These are phyloP conservation scores for Plasmopara halstedii DNA, from an alignment of 352 stramenopile genomes.

Conservation along the genomic window DNA sequence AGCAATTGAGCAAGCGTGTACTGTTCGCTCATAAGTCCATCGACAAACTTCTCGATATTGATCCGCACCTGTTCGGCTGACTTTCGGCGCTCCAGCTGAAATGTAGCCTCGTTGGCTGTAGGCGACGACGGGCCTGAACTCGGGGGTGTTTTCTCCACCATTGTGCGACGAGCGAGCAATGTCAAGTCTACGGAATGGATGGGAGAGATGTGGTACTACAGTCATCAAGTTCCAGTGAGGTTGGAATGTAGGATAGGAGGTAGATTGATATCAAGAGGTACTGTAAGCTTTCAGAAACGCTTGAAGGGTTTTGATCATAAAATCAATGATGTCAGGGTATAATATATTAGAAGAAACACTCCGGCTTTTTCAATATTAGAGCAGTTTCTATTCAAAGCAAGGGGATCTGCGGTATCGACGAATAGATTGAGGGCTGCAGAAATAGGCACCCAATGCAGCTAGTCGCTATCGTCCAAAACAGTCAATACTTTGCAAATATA, in stretches of 20 bases:
- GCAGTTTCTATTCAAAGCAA: too few relatives aligned
- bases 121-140: constrained; percentile 21
- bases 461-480: too few relatives aligned
- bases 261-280: too few relatives aligned
- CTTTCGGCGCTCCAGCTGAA: constrained; percentile 40
- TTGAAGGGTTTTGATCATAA: too few relatives aligned
- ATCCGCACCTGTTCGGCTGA: constrained; percentile 45
- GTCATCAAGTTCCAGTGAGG: background rate
- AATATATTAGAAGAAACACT: too few relatives aligned
- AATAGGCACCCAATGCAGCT: too few relatives aligned
- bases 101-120: constrained; percentile 19
- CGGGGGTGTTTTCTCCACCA: constrained; percentile 31
- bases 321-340: too few relatives aligned
- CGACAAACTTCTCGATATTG: constrained; percentile 80
- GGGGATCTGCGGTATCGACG: too few relatives aligned
- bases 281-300: too few relatives aligned
- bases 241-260: background rate
- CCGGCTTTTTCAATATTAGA: too few relatives aligned
- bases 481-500: too few relatives aligned
- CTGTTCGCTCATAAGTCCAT: constrained; percentile 62
- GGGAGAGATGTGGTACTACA: constrained; percentile 8
- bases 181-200: background rate
- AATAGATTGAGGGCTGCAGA: too few relatives aligned
- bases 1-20: constrained; percentile 58
- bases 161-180: constrained; percentile 3